Percentiles rank a stretch among this genome's conserved stretches.
Evolutionary conservation across 805 yeast species (phyloP).

Genomic region (Candida qinlingensis): DNA sequence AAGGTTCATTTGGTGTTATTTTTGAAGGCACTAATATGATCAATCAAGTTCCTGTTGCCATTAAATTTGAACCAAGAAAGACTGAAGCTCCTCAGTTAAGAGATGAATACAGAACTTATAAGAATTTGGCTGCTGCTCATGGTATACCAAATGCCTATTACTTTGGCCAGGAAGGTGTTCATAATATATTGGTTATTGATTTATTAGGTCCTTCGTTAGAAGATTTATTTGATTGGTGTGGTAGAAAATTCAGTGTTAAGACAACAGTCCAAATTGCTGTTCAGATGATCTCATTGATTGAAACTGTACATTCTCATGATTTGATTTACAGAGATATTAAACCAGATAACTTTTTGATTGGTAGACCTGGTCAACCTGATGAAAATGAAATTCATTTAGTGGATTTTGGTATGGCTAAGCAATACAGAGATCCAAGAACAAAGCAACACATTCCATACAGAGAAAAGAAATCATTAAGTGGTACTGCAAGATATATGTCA

Average conservation of each 20-base stretch:
- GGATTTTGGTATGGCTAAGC: conserved; percentile 87
- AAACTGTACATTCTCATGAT: conserved; percentile 71
- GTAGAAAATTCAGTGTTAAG: conserved; percentile 62
- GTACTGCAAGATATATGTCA: conserved; percentile 85
- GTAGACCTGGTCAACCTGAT: conserved; percentile 52
- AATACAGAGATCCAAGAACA: conserved; percentile 73
- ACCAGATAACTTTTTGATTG: conserved; percentile 78
- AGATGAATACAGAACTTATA: conserved; percentile 77
- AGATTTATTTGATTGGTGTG: conserved; percentile 86
- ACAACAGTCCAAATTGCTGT: conserved; percentile 71
- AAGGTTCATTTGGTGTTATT: conserved; percentile 82
- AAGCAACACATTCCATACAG: conserved; percentile 80
- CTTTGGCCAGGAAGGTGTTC: conserved; percentile 82
- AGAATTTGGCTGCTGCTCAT: conserved; percentile 58
- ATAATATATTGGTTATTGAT: conserved; percentile 71
- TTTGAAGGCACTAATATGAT: conserved; percentile 76
- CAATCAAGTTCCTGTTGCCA: conserved; percentile 60
- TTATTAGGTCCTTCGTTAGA: conserved; percentile 76
- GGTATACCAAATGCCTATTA: conserved; percentile 84
- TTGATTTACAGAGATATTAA: conserved; percentile 77
- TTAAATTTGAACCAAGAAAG: conserved; percentile 75
- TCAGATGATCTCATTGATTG: conserved; percentile 71
- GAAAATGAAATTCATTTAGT: conserved; percentile 68
- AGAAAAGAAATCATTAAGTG: conserved; percentile 74
- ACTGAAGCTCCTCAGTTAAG: conserved; percentile 81